Base-by-base conservation (phyloP, 768 basidiomycete species). In the Trametes cubensis region DNA sequence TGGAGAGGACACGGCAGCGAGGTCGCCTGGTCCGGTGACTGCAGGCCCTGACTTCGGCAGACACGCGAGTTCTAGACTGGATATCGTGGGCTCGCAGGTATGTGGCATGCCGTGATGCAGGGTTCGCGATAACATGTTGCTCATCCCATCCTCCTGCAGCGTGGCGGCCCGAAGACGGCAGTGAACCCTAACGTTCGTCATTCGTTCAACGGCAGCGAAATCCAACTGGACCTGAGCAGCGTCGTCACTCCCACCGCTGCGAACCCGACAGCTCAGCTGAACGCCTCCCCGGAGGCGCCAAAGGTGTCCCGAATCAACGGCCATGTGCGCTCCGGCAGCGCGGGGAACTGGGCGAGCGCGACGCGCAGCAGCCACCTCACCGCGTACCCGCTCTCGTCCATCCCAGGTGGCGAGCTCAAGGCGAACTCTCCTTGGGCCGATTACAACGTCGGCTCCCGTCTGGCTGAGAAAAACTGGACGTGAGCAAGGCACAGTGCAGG, bases 41-140 rank as follows among this genome's bases (percentile, higher is more conserved):
- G 91, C 91, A 60, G 92, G 90, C 52, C 92, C 91, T 65, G 91
- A 93, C 75, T 79, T 94, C 46, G 91, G 92, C 68, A 81, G 92
- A 68, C 88, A 91, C 69, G 86, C 84, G 69, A 82, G 82, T 66
- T 82, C 85, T 21, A 81, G 90, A 44, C 72, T 85, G 67, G 90
- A 89, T 71, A 91, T 90, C 67, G 91, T 55, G 84, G 88, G 38
- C 85, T 84, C 72, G 64, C 86, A 87, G 78, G 90, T 90, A 71
- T 59, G 81, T 66, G 20, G 34, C 47, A 54, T 60, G 59, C 61
- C 64, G 60, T 65, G 51, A 60, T 39, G 11, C 42, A 45, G 3
- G 23, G 23, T 62, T 46, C 23, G 48, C 42, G 45, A 42, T 41
- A 51, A 26, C 26, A 61, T 48, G 54, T 53, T 42, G 46, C 61